Evolutionary conservation across 352 stramenopile species (phyloP), one percentile per base, ranked within the genome.

Genomic region (Thraustotheca clavata): DNA sequence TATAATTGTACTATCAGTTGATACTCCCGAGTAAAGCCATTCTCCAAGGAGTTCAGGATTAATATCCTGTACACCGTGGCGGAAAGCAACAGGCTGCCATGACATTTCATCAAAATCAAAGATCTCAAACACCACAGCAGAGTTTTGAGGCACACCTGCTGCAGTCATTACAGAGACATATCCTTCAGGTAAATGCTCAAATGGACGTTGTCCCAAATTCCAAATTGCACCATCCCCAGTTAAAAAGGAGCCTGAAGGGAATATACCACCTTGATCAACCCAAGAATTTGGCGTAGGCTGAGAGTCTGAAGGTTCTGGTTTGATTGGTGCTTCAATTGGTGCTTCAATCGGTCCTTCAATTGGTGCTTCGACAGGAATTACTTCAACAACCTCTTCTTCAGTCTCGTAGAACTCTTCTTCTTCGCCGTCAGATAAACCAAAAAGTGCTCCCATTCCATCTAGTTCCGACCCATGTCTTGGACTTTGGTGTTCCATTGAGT

Each of bases 121-220:
- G 1, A 88, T 63, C 59, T 91, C 75, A 60, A 91, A 88, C 41
- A 60, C 26, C 1, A 78, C 65, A 18, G 76, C 59, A 1, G 71
- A 59, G 29, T 77, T 69, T 14, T 11, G 12, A 0, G 41, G 14
- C 26, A 59, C 69, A 3, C 49, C 67, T 1, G 67, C 54, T 6
- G 36, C 35, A n/a, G 52, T 20, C 18, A 35, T 1, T 16, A 65
- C 47, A 18, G 57, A 33, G n/a, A 65, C 29, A 43, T 54, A 65
- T 24, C 24, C 57, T 5, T 50, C 38, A 34, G 57, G 57, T 14
- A 24, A 27, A 26, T 65, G 38, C 1, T 26, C 20, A 20, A 91
- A 87, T 27, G 76, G 69, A 1, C 62, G 67, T 6, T 89, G 74
- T 0, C 82, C 82, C 62, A 91, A 76, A 63, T 91, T 91, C 82